Base-by-base conservation (phyloP, 352 stramenopile genomes). In the Phytophthora cryptogea region DNA sequence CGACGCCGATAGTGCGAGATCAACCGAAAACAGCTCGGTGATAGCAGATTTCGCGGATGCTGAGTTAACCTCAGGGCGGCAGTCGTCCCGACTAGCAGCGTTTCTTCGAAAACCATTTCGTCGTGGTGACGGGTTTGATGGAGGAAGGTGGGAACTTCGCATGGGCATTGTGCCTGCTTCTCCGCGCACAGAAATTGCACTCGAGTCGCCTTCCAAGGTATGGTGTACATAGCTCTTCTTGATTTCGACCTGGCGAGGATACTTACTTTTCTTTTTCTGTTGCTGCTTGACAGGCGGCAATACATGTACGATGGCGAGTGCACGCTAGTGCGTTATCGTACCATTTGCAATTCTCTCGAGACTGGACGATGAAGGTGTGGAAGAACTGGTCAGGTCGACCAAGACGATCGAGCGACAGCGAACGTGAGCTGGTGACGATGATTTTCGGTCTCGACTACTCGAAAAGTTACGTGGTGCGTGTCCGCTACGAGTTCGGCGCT, bases 311-410 rank as follows among this genome's bases (percentile, higher is more conserved):
- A 20, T 92, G 83, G 83, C 57, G 66, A 13, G 68, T 74, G 1
- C 75, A 88, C 50, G 66, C 77, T 1, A 84, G 76, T 14, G 80
- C 80, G 0, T 20, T 88, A 8, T 67, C 75, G 17, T 87, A 78
- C 36, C 83, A 92, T 26, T 41, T 92, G 17, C 83, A 92, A 51
- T 92, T 83, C 37, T 74, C 83, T 40, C 78, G 83, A 3, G 83
- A 92, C 52, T 83, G 83, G 39, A 76, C 83, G 3, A 81, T 92
- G 72, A 86, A 82, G 44, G 83, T 92, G 28, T 92, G 83, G 83
- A 89, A 88, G 50, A 92, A 73, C 52, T 92, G 83, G 83, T 72
- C 75, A 0, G 83, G 79, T 0, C 69, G 77, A 20, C 67, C 76
- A 17, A 68, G 68, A 41, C 70, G 66, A 41, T 76, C 77, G 7